These are phyloP conservation scores for Coemansia sp. DNA, from an alignment of 192 early-diverging fungal species.

Conservation along the genomic window DNA sequence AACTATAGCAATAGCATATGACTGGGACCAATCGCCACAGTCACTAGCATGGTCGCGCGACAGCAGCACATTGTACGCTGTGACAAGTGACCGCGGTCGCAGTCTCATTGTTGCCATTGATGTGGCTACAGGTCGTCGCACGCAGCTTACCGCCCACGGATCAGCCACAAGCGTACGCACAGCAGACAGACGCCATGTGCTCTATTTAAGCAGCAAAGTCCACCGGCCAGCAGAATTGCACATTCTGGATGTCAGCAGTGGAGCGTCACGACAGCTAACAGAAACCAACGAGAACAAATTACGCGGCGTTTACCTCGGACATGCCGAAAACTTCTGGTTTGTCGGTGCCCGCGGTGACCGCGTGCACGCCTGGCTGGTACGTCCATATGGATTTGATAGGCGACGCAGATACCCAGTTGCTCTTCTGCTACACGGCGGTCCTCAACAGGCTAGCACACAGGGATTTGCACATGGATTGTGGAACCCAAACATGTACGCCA, in stretches of 20 bases:
- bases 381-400: slow-evolving; percentile 60
- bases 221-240: slow-evolving; percentile 46
- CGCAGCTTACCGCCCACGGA: slow-evolving; percentile 33
- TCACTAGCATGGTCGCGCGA: slow-evolving; percentile 63
- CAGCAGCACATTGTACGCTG: slow-evolving; percentile 54
- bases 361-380: slow-evolving; percentile 61
- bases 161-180: slow-evolving; percentile 14
- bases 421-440: slow-evolving; percentile 80
- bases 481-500: slow-evolving; percentile 50
- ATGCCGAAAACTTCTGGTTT: slow-evolving; percentile 70
- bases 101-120: slow-evolving; percentile 48
- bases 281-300: slow-evolving; percentile 49
- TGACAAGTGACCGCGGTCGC: slow-evolving; percentile 63
- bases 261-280: slow-evolving; percentile 44
- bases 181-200: slow-evolving; percentile 27
- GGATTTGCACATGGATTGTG: slow-evolving; percentile 59
- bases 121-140: slow-evolving; percentile 23
- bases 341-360: slow-evolving; percentile 58
- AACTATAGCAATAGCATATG: slow-evolving; percentile 33
- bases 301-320: slow-evolving; percentile 46
- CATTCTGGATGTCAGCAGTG: slow-evolving; percentile 14
- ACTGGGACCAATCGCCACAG: slow-evolving; percentile 61
- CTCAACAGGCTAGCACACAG: slow-evolving; percentile 68
- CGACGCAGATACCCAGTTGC: slow-evolving; percentile 68
- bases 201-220: slow-evolving; percentile 48